Evolutionary conservation across 2,329 filamentous ascomycete genomes (phyloP), one percentile per base, ranked within the genome.

Genomic region (Chaetomium strumarium): DNA sequence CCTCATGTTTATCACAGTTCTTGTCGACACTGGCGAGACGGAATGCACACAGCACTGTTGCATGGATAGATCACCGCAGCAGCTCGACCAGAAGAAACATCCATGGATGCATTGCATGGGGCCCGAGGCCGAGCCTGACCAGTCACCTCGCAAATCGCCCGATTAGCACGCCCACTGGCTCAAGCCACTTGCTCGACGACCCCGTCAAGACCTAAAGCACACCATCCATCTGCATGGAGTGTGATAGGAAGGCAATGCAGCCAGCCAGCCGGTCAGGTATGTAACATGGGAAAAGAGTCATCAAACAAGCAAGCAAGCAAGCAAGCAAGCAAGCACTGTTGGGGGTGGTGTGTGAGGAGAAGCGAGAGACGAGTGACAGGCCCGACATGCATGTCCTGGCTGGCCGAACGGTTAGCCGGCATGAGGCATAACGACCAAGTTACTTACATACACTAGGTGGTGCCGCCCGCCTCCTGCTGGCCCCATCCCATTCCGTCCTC

Each of bases 141-240:
- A 55, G 49, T 58, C 47, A 41, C 50, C 53, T 53, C 31, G 47
- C 48, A 45, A 36, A 40, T 45, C 40, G 51, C 44, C 56, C 48
- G 42, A 51, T 45, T 49, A 46, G 50, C 46, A 44, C 47, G 45
- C 49, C 49, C 38, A 56, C 45, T 54, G 51, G 56, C 49, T 44
- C 49, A 52, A 52, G 49, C 51, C 51, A 46, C 48, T 44, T 20
- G 24, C 51, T 31, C 13, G 40, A 41, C 49, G 19, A 46, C 37
- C 52, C 49, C 52, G 41, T 52, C 49, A 52, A 43, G 24, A 30
- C 37, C 17, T 52, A 44, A 39, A 42, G 44, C 52, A 48, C 49
- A 52, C 46, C 16, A 24, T 33, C 13, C 16, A n/a, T 17, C 12
- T 46, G 33, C 19, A 24, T 10, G 10, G 16, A 31, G 50, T 43